These are phyloP conservation scores for Oryza officinalis DNA, from an alignment of 176 grass and related monocot species.

Conservation along the genomic window DNA sequence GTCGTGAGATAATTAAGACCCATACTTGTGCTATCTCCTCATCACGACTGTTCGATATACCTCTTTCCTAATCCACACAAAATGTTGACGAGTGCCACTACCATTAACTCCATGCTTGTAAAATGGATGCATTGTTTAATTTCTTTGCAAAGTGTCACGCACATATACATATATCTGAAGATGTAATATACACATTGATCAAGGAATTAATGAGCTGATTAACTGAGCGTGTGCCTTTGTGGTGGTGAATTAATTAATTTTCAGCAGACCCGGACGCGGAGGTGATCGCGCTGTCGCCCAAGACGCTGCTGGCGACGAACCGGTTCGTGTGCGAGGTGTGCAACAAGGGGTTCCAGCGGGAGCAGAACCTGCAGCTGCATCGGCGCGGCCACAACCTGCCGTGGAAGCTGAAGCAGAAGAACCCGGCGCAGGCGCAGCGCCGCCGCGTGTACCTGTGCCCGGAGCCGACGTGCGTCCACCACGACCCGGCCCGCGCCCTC, in stretches of 20 bases:
- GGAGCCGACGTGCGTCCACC: conserved; percentile 92
- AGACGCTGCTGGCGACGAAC: conserved; percentile 91
- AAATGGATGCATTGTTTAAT: conserved; percentile 10
- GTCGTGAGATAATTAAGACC: conserved; percentile 15
- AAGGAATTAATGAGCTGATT: background rate
- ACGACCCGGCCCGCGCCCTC: conserved; percentile 85
- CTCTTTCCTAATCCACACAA: conserved; percentile 24
- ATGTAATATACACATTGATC: background rate
- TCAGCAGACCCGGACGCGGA: conserved; percentile 83
- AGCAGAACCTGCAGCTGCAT: conserved; percentile 99
- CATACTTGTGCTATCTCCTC: conserved; percentile 18
- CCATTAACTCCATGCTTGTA: background rate
- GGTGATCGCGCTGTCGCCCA: conserved; percentile 96
- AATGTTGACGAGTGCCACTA: conserved; percentile 12
- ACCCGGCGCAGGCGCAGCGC: conserved; percentile 57
- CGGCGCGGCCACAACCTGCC: conserved; percentile 95
- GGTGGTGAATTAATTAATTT: background rate
- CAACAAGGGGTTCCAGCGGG: conserved; percentile 96
- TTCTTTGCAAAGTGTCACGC: background rate
- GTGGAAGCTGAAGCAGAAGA: conserved; percentile 99
- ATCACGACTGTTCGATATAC: background rate
- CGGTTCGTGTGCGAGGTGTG: conserved; percentile 98
- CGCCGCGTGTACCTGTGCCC: conserved; percentile 96
- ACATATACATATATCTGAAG: background rate
- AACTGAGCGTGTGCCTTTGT: background rate